Base-by-base conservation (phyloP, 805 yeast genomes). In the Candida piceae region DNA sequence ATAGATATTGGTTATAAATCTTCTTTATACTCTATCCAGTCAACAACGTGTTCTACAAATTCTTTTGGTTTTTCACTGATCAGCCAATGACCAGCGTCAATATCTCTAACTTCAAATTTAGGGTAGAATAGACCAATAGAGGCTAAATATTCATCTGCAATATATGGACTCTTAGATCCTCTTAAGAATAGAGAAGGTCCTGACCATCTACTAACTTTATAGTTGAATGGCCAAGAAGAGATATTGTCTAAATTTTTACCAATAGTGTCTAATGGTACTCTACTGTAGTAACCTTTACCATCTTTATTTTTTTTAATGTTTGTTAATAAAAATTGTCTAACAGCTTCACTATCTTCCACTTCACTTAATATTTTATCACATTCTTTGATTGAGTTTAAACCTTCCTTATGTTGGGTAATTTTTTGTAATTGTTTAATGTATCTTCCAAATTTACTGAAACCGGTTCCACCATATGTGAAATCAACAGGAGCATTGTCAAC, bases 401-500 rank as follows among this genome's bases (percentile, higher is more conserved):
- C 52, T 3, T 63, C 55, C 24, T 73, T 75, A 23, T 71, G 65
- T 11, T 6, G 5, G 8, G 21, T 19, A 15, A 90, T 78, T 32
- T 72, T 66, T 41, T 74, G 60, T 58, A 90, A 62, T 25, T 78
- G 81, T 29, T 67, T 64, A 16, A 85, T 74, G 55, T 89, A 93
- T 35, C 65, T 68, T 9, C 79, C 74, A 55, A 90, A 90, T 16
- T 71, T 70, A 21, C 54, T 45, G 31, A 53, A 55, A 3, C 66
- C 66, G 1, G 67, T 52, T 2, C 52, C 51, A 4, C 69, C 64
- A 0, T 74, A 69, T 0, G 76, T 63, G 29, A 78, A 66, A 40
- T 78, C 78, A 1, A 87, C 75, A 0, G 98, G 97, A 0, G 96
- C 86, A 56, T 89, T 90, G 52, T 90, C 98, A 6, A 93, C 95